Evolutionary conservation across 192 early-diverging fungal species (phyloP).

Genomic region (Lobulomyces angularis): DNA sequence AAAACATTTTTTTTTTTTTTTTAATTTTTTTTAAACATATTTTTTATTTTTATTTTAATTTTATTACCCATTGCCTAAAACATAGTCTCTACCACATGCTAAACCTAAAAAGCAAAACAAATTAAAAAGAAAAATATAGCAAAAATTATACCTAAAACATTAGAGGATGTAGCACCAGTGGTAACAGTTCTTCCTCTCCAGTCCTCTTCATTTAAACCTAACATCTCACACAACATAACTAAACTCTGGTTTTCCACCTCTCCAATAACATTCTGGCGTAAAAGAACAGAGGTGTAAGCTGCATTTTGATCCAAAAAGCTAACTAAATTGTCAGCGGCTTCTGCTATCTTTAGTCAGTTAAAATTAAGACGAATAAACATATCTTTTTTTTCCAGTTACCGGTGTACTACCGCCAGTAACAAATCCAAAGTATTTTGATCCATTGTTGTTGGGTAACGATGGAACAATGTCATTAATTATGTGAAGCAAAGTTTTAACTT

Average conservation of each 20-base stretch:
- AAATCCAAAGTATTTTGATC: conserved; percentile 43
- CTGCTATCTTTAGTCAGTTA: conserved; percentile 13
- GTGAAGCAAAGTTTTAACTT: too few species aligned
- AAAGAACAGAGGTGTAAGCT: too few species aligned
- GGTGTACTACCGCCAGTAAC: conserved; percentile 45
- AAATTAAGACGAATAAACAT: conserved; percentile 10
- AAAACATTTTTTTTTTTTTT: too few species aligned
- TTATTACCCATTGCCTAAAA: neutral
- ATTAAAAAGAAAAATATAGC: too few species aligned
- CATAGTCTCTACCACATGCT: too few species aligned
- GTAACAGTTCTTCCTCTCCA: conserved; percentile 34
- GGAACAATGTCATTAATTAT: conserved; percentile 9
- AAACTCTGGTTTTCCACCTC: conserved; percentile 17
- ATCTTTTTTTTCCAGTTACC: conserved; percentile 19
- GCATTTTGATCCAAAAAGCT: conserved; percentile 23
- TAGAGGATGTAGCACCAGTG: conserved; percentile 41
- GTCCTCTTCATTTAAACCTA: conserved; percentile 20
- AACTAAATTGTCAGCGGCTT: conserved; percentile 26
- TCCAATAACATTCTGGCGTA: too few species aligned
- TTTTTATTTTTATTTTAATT: too few species aligned
- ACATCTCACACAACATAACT: conserved; percentile 32
- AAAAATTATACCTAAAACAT: conserved; percentile 32
- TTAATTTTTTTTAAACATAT: too few species aligned
- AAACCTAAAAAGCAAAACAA: conserved; percentile 2
- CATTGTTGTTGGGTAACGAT: conserved; percentile 3